A percentile compares a stretch with the other conserved stretches of the same genome.
phyloP scores from a whole-genome alignment of 2,329 filamentous ascomycete species.

The Penicillium nordicum region DNA sequence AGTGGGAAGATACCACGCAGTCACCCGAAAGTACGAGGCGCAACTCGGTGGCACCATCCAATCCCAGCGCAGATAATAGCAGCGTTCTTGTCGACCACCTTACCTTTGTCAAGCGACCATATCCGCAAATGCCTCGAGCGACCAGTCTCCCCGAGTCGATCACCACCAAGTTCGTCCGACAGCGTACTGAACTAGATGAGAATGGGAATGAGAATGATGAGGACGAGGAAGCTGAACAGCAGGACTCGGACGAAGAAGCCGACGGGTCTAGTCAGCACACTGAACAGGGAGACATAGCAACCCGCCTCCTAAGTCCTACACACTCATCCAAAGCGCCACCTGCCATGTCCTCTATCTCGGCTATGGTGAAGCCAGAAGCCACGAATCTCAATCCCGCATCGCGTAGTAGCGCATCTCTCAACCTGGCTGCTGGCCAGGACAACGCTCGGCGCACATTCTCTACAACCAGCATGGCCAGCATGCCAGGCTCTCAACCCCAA shows the following conservation, averaged over 20 bases:
- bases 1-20: slow-evolving; percentile 50
- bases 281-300: slow-evolving; percentile 39
- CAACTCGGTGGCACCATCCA: slow-evolving; percentile 41
- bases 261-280: slow-evolving; percentile 19
- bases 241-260: slow-evolving; percentile 19
- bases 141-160: slow-evolving; percentile 40
- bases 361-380: slow-evolving; percentile 39
- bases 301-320: slow-evolving; percentile 38
- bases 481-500: slow-evolving; percentile 32
- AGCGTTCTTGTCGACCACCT: slow-evolving; percentile 39
- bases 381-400: slow-evolving; percentile 35
- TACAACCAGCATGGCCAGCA: slow-evolving; percentile 28
- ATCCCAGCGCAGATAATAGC: slow-evolving; percentile 34
- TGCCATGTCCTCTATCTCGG: slow-evolving; percentile 50
- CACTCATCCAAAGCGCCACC: slow-evolving; percentile 45
- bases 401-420: slow-evolving; percentile 37
- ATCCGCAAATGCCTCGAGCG: slow-evolving; percentile 38
- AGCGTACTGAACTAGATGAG: slow-evolving; percentile 22
- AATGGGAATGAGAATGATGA: slow-evolving; percentile 18
- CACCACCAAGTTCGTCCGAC: slow-evolving; percentile 30
- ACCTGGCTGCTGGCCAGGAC: slow-evolving; percentile 33
- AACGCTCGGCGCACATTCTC: slow-evolving; percentile 32
- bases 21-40: slow-evolving; percentile 48
- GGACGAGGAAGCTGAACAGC: slow-evolving; percentile 17
- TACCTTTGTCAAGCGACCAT: slow-evolving; percentile 41